Base-by-base conservation (phyloP, 2,329 filamentous ascomycete species). In the Neoascochyta sp. region DNA sequence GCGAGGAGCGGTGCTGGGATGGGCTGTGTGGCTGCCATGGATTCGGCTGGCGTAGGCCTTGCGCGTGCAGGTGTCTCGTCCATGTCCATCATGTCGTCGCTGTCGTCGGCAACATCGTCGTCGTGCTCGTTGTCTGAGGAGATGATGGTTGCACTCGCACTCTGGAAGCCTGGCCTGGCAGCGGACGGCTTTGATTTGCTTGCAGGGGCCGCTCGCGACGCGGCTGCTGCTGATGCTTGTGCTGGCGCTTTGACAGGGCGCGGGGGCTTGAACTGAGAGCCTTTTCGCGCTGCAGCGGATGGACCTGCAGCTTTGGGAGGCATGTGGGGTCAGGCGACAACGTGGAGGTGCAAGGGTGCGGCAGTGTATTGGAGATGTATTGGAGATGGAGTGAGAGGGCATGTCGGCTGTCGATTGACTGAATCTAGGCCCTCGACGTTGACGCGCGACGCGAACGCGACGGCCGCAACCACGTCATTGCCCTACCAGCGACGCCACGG, bases 1-100 rank as follows among this genome's bases (percentile, higher is more conserved):
- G 84, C 83, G 22, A 95, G 65, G 1, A 96, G 70, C 23, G 86
- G 80, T 3, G 76, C 70, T 0, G 88, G 85, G 16, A 95, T 83
- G 1, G 73, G 58, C 14, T 52, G 51, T 17, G 44, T 39, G 14
- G 41, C 35, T 20, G 50, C 26, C 24, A 42, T 23, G 6, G 44
- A 20, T n/a, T 44, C 32, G 22, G 39, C 30, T 24, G 35, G 28
- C 13, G 37, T 16, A 7, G 19, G 42, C 27, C 22, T 38, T 22
- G 37, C 39, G 24, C 41, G 34, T 14, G 45, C 32, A 11, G 45
- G 43, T 10, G 33, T 31, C 16, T 27, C 39, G 24, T 29, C 47
- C 16, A 49, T 45, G 20, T 53, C 45, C 51, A 62, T 55, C n/a
- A 57, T 24, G 29, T 53, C 54, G 30, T 58, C 52, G 24, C 42